Base-by-base conservation (phyloP, 306 rosid species). In the Quercus glauca region DNA sequence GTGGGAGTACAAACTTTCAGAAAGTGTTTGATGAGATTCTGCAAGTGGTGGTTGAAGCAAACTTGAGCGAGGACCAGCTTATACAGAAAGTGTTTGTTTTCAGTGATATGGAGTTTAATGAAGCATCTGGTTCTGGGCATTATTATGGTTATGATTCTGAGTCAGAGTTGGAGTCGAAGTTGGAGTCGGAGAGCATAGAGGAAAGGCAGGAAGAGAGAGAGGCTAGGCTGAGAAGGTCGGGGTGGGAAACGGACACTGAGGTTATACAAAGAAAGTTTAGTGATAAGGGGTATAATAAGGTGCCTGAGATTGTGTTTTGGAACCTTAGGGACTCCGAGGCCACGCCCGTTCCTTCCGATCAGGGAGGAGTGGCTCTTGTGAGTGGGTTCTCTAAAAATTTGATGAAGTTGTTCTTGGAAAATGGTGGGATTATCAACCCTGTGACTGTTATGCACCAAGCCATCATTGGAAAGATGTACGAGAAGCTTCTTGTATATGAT, bases 321-420 rank as follows among this genome's bases (percentile, higher is more conserved):
- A 92, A 90, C 29, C 29, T 28, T 76, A 88, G 89, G 56, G 67
- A 92, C 70, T 90, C 91, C 0, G 29, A 4, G 73, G 85, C 92
- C 1, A 88, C 90, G 8, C 94, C 92, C 0, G 94, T 88, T 74
- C 79, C 81, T 0, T 21, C 74, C 4, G 78, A 76, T 5, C 88
- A 86, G 80, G 76, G 80, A 19, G 97, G 97, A 21, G 97, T 92
- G 74, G 94, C 94, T 0, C 73, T 90, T 26, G 87, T 92, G 2
- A 87, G 93, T 69, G 93, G 93, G 35, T 92, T 85, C 26, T 92
- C 97, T 1, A 92, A 92, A 91, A 92, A 92, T 86, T 64, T 92
- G 73, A 37, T 90, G 35, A 31, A 31, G 6, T 31, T 31, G 35
- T 31, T 0, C 6, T 4, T 31, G 35, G 35, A 31, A 31, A 31